Evolutionary conservation across 345 rosid genomes (phyloP), one percentile per base, ranked within the genome.

Genomic region (Excoecaria cochinchinensis): DNA sequence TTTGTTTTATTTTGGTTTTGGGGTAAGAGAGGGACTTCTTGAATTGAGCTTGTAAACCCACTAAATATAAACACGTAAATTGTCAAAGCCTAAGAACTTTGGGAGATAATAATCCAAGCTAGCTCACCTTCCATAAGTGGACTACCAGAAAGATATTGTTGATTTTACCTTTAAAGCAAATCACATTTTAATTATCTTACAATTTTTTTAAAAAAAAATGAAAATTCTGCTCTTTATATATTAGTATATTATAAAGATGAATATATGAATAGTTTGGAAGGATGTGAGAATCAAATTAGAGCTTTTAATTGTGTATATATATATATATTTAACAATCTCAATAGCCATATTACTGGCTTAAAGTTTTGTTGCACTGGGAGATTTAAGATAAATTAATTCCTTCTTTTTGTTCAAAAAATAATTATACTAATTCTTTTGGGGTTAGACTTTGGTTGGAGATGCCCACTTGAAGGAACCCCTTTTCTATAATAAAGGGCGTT

Each of bases 61-160:
- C 14, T 46, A 39, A 72, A 81, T 24, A 47, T 17, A 31, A 64
- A 48, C 53, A 11, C 67, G 55, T 8, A 31, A 69, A 71, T 68
- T 82, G 87, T 78, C 88, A 85, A 85, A 83, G 75, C 88, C 86
- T 80, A 74, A 66, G 84, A 82, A 76, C 84, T 83, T 84, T 80
- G 80, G 78, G 80, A 62, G 76, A 83, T 62, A 65, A 79, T 75
- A 67, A 80, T 78, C 59, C 86, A 79, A 31, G 80, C 81, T 58
- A 69, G 78, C 77, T 71, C 73, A 73, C 77, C 6, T 12, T 59
- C 4, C 72, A 31, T 38, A 47, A 50, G 79, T 61, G 70, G 79
- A 15, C 47, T 58, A 8, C 61, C 73, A 59, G 68, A 48, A 72
- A 66, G 68, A 72, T 69, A 50, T 12, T 1, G 31, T 73, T 22